phyloP scores from a whole-genome alignment of 192 early-diverging fungal species.

The Umbelopsis vinacea region DNA sequence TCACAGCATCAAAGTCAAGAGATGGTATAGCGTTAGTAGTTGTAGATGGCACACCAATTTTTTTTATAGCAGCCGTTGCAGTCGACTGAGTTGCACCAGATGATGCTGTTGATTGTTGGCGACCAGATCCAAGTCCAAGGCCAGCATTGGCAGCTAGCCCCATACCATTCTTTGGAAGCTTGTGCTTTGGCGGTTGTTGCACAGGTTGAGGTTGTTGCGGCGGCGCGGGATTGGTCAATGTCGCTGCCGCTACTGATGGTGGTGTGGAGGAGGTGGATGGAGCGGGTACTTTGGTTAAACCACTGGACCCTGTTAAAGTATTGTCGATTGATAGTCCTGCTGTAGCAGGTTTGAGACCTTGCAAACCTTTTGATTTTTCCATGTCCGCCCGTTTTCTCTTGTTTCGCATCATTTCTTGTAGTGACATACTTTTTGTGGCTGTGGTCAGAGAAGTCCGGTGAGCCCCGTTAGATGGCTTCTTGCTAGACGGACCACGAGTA shows the following conservation, averaged over 20 bases:
- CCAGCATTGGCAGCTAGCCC: neutral
- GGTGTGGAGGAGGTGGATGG: neutral
- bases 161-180: constrained; percentile 17
- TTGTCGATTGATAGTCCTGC: constrained; percentile 7
- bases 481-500: constrained; percentile 3
- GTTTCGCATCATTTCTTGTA: constrained; percentile 21
- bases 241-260: neutral
- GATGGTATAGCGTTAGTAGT: neutral
- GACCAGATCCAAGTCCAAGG: neutral
- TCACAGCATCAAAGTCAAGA: constrained; percentile 3
- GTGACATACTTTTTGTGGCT: constrained; percentile 15
- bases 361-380: constrained; percentile 15
- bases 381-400: constrained; percentile 19
- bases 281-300: neutral
- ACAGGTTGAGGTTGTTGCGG: neutral
- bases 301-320: constrained; percentile 1
- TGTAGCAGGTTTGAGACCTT: constrained; percentile 1
- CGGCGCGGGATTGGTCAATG: neutral
- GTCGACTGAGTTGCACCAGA: neutral
- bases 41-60: neutral
- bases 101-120: neutral
- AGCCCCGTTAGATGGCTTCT: neutral
- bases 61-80: neutral
- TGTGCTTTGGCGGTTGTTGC: constrained; percentile 3
- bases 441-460: neutral